These are phyloP conservation scores for Neurospora sp. DNA, from an alignment of 495 filamentous ascomycete genomes.

Conservation along the genomic window DNA sequence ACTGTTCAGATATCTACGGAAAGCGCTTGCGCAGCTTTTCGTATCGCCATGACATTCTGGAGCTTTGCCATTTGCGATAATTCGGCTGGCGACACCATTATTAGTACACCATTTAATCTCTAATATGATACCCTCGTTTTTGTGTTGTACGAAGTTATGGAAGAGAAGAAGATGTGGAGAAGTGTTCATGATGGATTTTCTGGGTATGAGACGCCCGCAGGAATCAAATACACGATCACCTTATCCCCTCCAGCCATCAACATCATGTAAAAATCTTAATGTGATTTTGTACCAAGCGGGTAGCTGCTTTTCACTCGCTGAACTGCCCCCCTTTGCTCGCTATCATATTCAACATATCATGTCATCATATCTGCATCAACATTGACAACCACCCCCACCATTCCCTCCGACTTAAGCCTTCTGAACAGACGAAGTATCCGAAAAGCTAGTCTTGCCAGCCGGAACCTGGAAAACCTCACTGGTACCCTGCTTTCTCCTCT, in stretches of 20 bases:
- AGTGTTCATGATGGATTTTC: not conserved
- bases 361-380: not conserved
- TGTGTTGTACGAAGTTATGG: not conserved
- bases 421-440: not conserved
- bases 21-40: constrained; percentile 69
- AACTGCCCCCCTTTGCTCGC: not conserved
- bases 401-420: not conserved
- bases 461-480: not conserved
- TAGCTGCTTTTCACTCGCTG: not conserved
- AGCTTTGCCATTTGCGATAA: constrained; percentile 29
- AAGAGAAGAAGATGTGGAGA: not conserved
- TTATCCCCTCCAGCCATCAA: not conserved
- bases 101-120: not conserved
- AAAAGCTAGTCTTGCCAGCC: not conserved
- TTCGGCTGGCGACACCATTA: not conserved
- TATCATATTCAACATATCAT: not conserved
- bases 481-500: constrained; percentile 13
- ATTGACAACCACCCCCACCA: not conserved
- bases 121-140: constrained; percentile 1
- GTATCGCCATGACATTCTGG: constrained; percentile 59
- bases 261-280: not conserved
- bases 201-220: not conserved
- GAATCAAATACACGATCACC: not conserved
- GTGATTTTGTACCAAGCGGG: not conserved
- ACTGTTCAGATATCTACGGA: constrained; percentile 63